Percentiles rank a stretch among this genome's conserved stretches.
phyloP scores from a whole-genome alignment of 129 eudicot genomes.

The Cynara cardunculus region DNA sequence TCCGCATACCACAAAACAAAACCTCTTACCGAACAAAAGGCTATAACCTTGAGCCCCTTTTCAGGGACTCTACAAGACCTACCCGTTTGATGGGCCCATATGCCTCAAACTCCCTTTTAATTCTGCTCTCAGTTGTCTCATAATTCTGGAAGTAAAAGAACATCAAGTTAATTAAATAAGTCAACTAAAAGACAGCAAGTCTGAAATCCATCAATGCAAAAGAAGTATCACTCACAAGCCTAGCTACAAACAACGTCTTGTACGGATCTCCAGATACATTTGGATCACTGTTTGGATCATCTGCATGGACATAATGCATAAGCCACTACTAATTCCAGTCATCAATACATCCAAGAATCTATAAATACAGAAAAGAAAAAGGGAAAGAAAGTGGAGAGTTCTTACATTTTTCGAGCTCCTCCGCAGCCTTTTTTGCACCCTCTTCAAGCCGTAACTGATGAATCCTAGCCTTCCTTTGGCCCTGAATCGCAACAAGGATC shows the following conservation, averaged over 20 bases:
- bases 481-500: constrained; percentile 32
- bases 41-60: constrained; percentile 66
- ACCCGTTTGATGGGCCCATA: constrained; percentile 99
- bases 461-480: constrained; percentile 76
- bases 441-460: constrained; percentile 82
- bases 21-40: constrained; percentile 89
- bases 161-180: not conserved
- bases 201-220: constrained; percentile 7
- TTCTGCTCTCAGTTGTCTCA: constrained; percentile 97
- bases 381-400: not conserved
- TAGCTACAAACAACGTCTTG: constrained; percentile 87
- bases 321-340: not conserved
- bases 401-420: constrained; percentile 88
- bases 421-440: constrained; percentile 94
- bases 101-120: constrained; percentile 99
- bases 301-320: constrained; percentile 39
- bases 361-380: not conserved
- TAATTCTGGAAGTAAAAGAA: constrained; percentile 58
- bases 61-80: constrained; percentile 73
- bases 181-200: not conserved
- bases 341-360: not conserved
- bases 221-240: constrained; percentile 63
- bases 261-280: constrained; percentile 95
- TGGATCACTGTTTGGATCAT: constrained; percentile 83
- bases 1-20: constrained; percentile 22